These are phyloP conservation scores for Elsinoe necatrix DNA, from an alignment of 2,329 filamentous ascomycete genomes.

Conservation along the genomic window DNA sequence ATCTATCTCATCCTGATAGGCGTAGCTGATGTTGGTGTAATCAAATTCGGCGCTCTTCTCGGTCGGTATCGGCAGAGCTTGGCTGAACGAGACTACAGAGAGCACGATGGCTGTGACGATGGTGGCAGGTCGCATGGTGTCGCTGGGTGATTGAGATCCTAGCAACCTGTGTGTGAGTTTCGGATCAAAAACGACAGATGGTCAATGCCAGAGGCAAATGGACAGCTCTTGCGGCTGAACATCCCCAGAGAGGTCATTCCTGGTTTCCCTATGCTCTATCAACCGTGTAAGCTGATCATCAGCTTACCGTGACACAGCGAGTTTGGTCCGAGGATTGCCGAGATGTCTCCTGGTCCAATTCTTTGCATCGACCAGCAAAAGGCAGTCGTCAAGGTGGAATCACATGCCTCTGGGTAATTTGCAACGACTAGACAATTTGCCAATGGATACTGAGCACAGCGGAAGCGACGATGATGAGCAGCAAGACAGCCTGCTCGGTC, in stretches of 20 bases:
- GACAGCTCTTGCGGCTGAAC: too few relatives aligned
- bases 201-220: too few relatives aligned
- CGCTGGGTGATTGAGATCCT: background rate
- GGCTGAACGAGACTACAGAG: background rate
- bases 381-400: too few relatives aligned
- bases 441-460: background rate
- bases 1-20: slow-evolving; percentile 6
- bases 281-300: slow-evolving; percentile 8
- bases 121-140: background rate
- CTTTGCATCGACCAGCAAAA: too few relatives aligned
- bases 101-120: background rate
- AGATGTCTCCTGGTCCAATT: background rate
- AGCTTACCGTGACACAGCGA: background rate
- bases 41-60: background rate
- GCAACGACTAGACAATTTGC: background rate
- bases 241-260: too few relatives aligned
- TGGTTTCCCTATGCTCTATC: too few relatives aligned
- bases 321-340: background rate
- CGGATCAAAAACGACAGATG: too few relatives aligned
- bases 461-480: background rate
- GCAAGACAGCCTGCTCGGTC: background rate
- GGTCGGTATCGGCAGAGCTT: background rate
- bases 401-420: too few relatives aligned
- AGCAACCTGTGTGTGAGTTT: background rate
- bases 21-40: background rate